Conservation (phyloP, 2,329 filamentous ascomycete genomes). For the Penicillium sp. region DNA sequence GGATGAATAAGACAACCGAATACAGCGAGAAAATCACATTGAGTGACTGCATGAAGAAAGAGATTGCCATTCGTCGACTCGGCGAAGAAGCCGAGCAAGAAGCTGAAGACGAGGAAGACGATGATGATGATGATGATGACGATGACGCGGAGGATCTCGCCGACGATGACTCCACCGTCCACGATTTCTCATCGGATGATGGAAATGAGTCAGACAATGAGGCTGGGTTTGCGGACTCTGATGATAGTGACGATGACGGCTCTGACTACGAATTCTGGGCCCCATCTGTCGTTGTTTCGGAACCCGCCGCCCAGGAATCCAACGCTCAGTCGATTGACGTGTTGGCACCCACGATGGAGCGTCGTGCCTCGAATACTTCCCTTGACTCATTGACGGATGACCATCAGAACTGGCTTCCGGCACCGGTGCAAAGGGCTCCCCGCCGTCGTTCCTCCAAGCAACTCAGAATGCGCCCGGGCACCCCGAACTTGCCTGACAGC, state of each 20-base stretch:
- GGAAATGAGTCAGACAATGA: conserved; percentile 79
- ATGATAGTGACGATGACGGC: conserved; percentile 56
- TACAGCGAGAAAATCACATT: conserved; percentile 71
- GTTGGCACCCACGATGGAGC: conserved; percentile 43
- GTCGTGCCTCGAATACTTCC: conserved; percentile 50
- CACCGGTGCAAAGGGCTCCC: conserved; percentile 23
- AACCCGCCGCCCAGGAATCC: conserved; percentile 52
- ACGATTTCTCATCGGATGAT: conserved; percentile 49
- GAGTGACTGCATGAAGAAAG: conserved; percentile 81
- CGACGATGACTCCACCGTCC: conserved; percentile 56
- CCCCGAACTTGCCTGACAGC: conserved; percentile 86
- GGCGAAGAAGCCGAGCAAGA: conserved; percentile 90
- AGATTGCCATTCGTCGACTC: conserved; percentile 78
- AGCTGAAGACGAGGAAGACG: conserved; percentile 64
- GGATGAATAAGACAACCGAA: conserved; percentile 68
- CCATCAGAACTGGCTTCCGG: conserved; percentile 28
- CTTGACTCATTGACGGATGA: conserved; percentile 46
- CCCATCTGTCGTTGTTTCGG: conserved; percentile 41
- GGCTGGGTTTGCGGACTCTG: conserved; percentile 63
- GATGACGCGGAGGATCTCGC: conserved; percentile 58
- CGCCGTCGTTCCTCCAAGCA: conserved; percentile 38
- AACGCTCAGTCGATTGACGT: conserved; percentile 49
- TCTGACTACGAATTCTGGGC: conserved; percentile 64
- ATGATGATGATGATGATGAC: conserved; percentile 52
- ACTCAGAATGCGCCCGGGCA: conserved; percentile 58